phyloP scores from a whole-genome alignment of 1,284 basidiomycete species.

The Caloboletus inedulis region DNA sequence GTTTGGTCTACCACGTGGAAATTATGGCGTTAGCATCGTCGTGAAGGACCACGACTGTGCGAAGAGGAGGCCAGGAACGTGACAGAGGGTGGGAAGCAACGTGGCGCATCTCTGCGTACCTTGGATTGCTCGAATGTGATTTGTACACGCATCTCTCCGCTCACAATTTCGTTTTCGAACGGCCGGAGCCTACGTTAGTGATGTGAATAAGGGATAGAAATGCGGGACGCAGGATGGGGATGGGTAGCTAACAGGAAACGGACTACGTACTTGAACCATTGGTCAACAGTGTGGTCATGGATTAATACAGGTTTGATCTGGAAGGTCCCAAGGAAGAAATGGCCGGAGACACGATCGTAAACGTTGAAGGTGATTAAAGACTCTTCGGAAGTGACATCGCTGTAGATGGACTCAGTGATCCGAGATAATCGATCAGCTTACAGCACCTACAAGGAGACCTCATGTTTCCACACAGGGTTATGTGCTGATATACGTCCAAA shows the following conservation, averaged over 20 bases:
- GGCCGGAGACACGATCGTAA: slow-evolving; percentile 87
- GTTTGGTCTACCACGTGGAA: slow-evolving; percentile 58
- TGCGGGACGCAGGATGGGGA: background rate
- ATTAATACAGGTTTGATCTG: slow-evolving; percentile 89
- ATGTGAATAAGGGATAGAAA: slow-evolving; percentile 12
- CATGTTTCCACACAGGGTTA: slow-evolving; percentile 98
- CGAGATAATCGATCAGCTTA: slow-evolving; percentile 10
- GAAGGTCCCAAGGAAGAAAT: slow-evolving; percentile 88
- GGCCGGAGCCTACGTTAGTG: slow-evolving; percentile 59
- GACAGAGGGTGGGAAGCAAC: slow-evolving; percentile 25
- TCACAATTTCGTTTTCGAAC: slow-evolving; percentile 77
- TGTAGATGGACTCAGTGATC: slow-evolving; percentile 35
- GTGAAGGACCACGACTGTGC: slow-evolving; percentile 21
- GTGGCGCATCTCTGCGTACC: slow-evolving; percentile 41
- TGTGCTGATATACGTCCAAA: slow-evolving; percentile 68
- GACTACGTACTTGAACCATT: slow-evolving; percentile 86
- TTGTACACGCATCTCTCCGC: slow-evolving; percentile 93
- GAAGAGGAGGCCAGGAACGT: slow-evolving; percentile 17
- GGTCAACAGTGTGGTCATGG: slow-evolving; percentile 93
- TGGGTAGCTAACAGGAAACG: background rate
- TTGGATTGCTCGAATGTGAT: slow-evolving; percentile 90
- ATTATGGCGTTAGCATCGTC: slow-evolving; percentile 13
- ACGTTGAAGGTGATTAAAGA: slow-evolving; percentile 89
- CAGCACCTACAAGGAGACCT: slow-evolving; percentile 87
- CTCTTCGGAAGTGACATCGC: slow-evolving; percentile 91